Evolutionary conservation across 225 moss, liverwort and hornwort genomes (phyloP), one percentile per base, ranked within the genome.

Genomic region (Pseudisothecium myosuroides): DNA sequence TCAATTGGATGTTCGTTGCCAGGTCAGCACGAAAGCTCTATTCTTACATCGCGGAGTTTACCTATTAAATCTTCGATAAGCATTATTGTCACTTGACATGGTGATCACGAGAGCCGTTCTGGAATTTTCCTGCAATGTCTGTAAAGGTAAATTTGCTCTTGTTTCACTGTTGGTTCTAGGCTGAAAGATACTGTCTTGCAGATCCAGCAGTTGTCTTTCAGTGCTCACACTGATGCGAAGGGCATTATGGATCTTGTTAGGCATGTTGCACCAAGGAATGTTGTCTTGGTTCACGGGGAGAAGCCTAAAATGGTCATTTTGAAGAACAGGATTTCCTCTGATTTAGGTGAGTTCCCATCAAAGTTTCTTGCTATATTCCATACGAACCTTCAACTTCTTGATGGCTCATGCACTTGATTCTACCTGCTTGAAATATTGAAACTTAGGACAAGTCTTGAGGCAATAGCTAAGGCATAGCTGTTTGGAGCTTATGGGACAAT

Each of bases 181-280:
- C 88, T 90, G 88, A 92, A 71, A 71, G 76, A 86, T 64, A 37
- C 52, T 69, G 83, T 87, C 76, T 78, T 89, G 88, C 91, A 98
- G 98, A 97, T 98, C 64, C 97, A 98, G 90, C 94, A 97, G 63
- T 89, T 98, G 87, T 97, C 98, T 72, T 97, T 98, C 81, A 98
- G 98, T 90, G 98, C 98, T 55, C 98, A 98, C 87, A 98, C 98
- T 67, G 98, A 98, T 88, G 95, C 98, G 55, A 98, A 97, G 91
- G 98, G 98, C 85, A 98, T 98, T 56, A 94, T 98, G 93, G 98
- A 98, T 94, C 94, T 97, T 85, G 96, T 97, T 37, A 98, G 95
- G 90, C 98, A 97, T 86, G 97, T 98, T 83, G 96, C 95, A 85
- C 98, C 98, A 45, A 95, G 95, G 83, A 96, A 97, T 86, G 97